Percentiles rank a stretch among this genome's conserved stretches.
Evolutionary conservation across 2,329 filamentous ascomycete species (phyloP).

Genomic region (Lachnellula hyalina): DNA sequence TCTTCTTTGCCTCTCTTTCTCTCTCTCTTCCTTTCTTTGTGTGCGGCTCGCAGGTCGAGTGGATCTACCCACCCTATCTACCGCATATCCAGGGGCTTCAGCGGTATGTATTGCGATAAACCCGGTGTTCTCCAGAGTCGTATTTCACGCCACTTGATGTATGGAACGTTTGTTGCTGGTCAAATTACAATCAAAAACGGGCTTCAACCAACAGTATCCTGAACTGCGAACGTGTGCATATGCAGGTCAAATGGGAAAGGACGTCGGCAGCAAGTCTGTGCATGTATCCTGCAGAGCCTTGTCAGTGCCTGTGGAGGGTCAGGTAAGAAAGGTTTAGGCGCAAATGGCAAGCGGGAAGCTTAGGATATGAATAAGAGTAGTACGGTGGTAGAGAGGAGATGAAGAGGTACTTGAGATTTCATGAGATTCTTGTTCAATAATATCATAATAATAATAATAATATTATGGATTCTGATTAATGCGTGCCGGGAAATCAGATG

Average conservation of each 20-base stretch:
- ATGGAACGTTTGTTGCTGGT: not conserved
- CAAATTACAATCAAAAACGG: not conserved
- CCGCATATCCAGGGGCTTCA: not conserved
- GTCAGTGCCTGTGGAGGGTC: not conserved
- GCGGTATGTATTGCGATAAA: not conserved
- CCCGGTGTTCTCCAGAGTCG: not conserved
- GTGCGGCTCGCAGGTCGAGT: not conserved
- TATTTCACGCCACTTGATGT: not conserved
- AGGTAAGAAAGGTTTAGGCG: not conserved
- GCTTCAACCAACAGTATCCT: not conserved
- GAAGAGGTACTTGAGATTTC: too few relatives aligned
- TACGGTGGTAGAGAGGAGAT: too few relatives aligned
- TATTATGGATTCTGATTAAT: too few relatives aligned
- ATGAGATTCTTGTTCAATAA: too few relatives aligned
- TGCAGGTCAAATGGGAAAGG: constrained; percentile 1
- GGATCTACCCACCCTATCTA: not conserved
- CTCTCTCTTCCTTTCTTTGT: not conserved
- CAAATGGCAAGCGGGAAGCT: not conserved
- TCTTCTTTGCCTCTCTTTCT: not conserved
- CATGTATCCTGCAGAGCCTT: not conserved
- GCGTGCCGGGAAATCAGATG: too few relatives aligned
- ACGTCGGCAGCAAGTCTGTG: not conserved
- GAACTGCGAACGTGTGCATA: constrained; percentile 4
- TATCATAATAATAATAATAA: too few relatives aligned
- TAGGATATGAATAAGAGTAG: not conserved